Base-by-base conservation (phyloP, 2,329 filamentous ascomycete genomes). In the Davidsoniella eucalypti region DNA sequence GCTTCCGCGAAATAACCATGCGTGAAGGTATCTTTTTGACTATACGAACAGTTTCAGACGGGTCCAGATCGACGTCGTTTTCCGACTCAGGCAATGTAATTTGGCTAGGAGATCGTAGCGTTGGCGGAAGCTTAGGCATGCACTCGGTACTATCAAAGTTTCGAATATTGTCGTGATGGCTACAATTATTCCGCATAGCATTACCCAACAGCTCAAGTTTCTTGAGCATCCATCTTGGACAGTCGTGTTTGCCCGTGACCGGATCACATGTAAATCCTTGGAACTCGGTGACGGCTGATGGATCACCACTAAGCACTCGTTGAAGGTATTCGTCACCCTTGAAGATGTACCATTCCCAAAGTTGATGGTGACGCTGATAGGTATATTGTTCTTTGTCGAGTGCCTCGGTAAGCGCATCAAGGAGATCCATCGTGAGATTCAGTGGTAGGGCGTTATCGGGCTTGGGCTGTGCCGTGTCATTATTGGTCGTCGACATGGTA, bases 351-450 rank as follows among this genome's bases (percentile, higher is more conserved):
- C 26, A 33, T 6, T 43, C 44, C 47, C 18, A 39, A 5, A 7
- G 6, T 29, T 12, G 41, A 12, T 33, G 42, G 7, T n/a, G 21
- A 29, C 23, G 23, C 12, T n/a, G 17, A 39, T 44, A 26, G 29
- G 18, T 21, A 44, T 41, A 9, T 17, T 52, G 46, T 38, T 52
- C 47, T 14, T 37, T 23, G 25, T 49, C 51, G 2, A 52, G 41
- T 5, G 46, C 51, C 16, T 52, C 47, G 21, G 49, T 37, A 10
- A 52, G 16, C 2, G 40, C 45, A 25, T 37, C 41, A 17, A 46
- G 39, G 10, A 52, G 43, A 40, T 52, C 51, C 45, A 49, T 49
- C 2, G 51, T 52, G 23, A 52, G 33, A 37, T 52, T 38, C 6
- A 38, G 46, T 5, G 46, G 46, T n/a, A 52, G 29, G 29, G 29